Percentiles rank a stretch among this genome's conserved stretches.
Conservation (phyloP, 202 grass and related monocot genomes). For the Bolboschoenoplectus hybrid region DNA sequence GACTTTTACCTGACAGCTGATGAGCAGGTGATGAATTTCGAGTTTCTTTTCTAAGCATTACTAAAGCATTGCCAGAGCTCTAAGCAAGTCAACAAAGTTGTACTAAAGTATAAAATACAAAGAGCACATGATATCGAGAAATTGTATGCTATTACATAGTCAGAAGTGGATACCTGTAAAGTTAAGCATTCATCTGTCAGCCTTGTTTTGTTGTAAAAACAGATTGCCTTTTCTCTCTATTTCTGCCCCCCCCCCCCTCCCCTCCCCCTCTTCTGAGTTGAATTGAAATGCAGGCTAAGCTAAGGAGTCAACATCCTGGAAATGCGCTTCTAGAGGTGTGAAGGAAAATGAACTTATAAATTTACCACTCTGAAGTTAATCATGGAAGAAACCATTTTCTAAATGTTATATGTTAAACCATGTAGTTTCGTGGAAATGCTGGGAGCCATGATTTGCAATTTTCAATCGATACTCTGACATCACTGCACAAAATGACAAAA, state of each 20-base stretch:
- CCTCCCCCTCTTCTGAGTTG: background rate
- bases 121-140: background rate
- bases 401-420: conserved; percentile 47
- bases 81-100: background rate
- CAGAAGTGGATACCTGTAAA: background rate
- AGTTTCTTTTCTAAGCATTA: background rate
- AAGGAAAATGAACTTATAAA: conserved; percentile 33
- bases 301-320: conserved; percentile 71
- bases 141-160: background rate
- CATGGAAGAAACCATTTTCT: conserved; percentile 34
- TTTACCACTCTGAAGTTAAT: conserved; percentile 42
- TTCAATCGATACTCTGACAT: conserved; percentile 77
- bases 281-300: conserved; percentile 59
- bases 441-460: conserved; percentile 97
- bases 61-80: background rate
- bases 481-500: conserved; percentile 77
- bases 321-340: conserved; percentile 90
- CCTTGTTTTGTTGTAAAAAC: conserved; percentile 16
- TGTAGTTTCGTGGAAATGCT: conserved; percentile 94
- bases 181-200: background rate
- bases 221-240: background rate
- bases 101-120: conserved; percentile 4
- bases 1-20: conserved; percentile 95
- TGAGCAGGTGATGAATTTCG: conserved; percentile 61
- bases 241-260: background rate